Evolutionary conservation across 306 rosid genomes (phyloP), one percentile per base, ranked within the genome.

Genomic region (Coriaria nepalensis): DNA sequence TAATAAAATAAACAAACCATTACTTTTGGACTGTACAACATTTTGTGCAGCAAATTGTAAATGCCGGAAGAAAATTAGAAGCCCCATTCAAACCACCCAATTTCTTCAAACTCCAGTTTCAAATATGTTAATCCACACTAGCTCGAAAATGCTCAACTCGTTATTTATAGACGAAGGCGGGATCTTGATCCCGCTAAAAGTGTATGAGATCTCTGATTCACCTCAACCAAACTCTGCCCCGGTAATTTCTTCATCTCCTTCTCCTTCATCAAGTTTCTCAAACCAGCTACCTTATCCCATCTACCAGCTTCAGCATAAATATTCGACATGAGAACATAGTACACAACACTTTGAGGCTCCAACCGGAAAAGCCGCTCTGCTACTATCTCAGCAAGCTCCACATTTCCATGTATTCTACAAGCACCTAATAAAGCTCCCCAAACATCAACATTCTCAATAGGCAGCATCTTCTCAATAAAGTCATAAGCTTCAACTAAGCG

Each of bases 401-500:
- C 9, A 33, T 61, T 47, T 8, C 58, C 44, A 29, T 61, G 40
- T 5, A 43, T 61, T 41, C 52, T 61, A 51, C 66, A 50, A 43
- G 58, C 55, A 34, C 66, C 37, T 20, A 61, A 58, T 34, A 61
- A 51, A 8, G 65, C 42, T 9, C 44, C 65, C 57, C 65, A 60
- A 10, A 48, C 65, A 14, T 13, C 13, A 29, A 48, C 51, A 34
- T 43, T 40, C 13, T 50, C 43, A 14, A 46, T 43, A 33, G 57
- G 65, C 29, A 20, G 29, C 65, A 60, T 60, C 40, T 41, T 49
- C 37, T 61, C 49, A 37, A 50, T 60, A 8, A 42, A 33, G 10
- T 33, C 43, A 12, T 40, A 43, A 43, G 52, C 50, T 50, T 40
- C 36, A 10, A 34, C 56, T 4, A 60, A 50, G 36, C 11, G 46